Base-by-base conservation (phyloP, 2,329 filamentous ascomycete genomes). In the Lachnellula occidentalis region DNA sequence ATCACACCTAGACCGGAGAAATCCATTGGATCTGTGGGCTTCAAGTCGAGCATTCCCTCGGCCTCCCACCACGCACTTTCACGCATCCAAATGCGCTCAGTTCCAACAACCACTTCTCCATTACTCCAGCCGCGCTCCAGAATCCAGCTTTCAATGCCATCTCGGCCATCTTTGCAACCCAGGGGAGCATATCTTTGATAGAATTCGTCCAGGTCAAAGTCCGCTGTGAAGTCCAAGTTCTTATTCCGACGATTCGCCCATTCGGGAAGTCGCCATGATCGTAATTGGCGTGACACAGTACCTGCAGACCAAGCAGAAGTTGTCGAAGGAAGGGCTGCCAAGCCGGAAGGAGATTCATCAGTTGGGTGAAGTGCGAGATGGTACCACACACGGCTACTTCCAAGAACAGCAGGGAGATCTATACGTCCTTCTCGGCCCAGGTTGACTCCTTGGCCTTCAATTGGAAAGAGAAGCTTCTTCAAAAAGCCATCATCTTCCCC, bases 91-190 rank as follows among this genome's bases (percentile, higher is more conserved):
- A 99, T 85, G 34, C 94, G 88, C 71, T 97, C 91, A 55, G 85
- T 86, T 53, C 94, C 94, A 34, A 97, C 78, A 5, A 96, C 84
- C 2, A 97, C 91, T 72, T 97, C 94, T 39, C 94, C 94, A 64
- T 99, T 99, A 73, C 90, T 96, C 94, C 94, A 99, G 1, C 94
- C 94, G 55, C 94, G 85, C 72, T 97, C 92, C 48, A 97, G 79
- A 55, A 95, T 80, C 90, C 92, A 99, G 65, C 82, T 95, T 68
- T 97, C 90, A 51, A 96, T 91, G 47, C 92, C 94, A 59, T 99
- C 94, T 59, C 84, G 85, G 54, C 94, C 94, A 60, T 95, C 90
- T 63, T 86, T 83, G 70, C 94, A 99, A 14, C 94, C 94, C 0
- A 99, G 79, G 5, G 82, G 77, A 5, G 84, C 78, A 69, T 96